Conservation (phyloP, 345 rosid genomes). For the Populus ilicifolia region DNA sequence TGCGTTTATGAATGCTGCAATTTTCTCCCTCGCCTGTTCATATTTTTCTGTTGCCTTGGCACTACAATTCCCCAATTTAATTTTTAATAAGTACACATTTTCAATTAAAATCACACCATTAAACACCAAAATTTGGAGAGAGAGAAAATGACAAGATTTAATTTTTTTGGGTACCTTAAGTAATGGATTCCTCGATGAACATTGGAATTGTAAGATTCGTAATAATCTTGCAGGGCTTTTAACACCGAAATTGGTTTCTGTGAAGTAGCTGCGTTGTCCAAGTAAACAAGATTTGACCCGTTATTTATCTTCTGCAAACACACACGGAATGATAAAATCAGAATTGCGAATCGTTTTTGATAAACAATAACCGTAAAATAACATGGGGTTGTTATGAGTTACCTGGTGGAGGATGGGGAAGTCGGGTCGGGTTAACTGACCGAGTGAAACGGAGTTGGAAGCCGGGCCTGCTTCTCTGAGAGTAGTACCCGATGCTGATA, state of each 20-base stretch:
- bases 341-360: neutral
- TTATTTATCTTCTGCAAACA: slow-evolving; percentile 56
- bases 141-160: neutral
- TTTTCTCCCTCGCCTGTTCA: slow-evolving; percentile 86
- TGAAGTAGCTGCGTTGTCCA: slow-evolving; percentile 96
- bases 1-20: slow-evolving; percentile 79
- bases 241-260: slow-evolving; percentile 77
- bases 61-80: slow-evolving; percentile 30
- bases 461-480: slow-evolving; percentile 29
- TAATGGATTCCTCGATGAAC: slow-evolving; percentile 86
- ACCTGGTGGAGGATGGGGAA: slow-evolving; percentile 88
- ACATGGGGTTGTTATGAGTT: too few relatives aligned
- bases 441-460: slow-evolving; percentile 54
- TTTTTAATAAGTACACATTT: too few relatives aligned
- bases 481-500: slow-evolving; percentile 28
- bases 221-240: slow-evolving; percentile 69
- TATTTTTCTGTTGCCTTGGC: slow-evolving; percentile 90
- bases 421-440: slow-evolving; percentile 73
- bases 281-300: slow-evolving; percentile 78
- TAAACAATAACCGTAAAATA: neutral
- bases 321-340: neutral
- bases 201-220: slow-evolving; percentile 72
- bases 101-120: neutral
- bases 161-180: slow-evolving; percentile 45
- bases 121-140: neutral